Conservation (phyloP, 768 basidiomycete species). For the Suillus spraguei region DNA sequence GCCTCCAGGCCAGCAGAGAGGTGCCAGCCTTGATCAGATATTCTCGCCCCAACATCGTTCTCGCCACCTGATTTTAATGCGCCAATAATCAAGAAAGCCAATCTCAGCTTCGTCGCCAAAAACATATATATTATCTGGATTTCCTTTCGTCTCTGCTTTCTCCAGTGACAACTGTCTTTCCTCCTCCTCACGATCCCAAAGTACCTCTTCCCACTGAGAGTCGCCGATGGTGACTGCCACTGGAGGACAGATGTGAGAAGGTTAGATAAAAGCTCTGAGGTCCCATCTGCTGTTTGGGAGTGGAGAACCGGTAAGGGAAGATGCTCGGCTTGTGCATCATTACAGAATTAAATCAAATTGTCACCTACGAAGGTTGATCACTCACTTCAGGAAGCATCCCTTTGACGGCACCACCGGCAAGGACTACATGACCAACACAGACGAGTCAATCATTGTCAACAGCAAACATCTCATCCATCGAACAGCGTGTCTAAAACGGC, state of each 20-base stretch:
- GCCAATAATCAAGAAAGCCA: conserved; percentile 79
- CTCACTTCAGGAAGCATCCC: conserved; percentile 85
- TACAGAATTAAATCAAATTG: neutral
- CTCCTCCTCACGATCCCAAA: conserved; percentile 75
- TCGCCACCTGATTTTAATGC: conserved; percentile 70
- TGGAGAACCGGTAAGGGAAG: conserved; percentile 73
- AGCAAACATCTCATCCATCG: no score
- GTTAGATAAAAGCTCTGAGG: conserved; percentile 74
- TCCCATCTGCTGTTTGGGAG: conserved; percentile 64
- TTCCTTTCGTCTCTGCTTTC: conserved; percentile 20
- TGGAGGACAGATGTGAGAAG: conserved; percentile 72
- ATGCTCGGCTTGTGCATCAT: conserved; percentile 69
- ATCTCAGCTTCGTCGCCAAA: conserved; percentile 67
- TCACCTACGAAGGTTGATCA: conserved; percentile 1
- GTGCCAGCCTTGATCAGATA: conserved; percentile 83
- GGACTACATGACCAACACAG: conserved; percentile 73
- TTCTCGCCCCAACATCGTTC: conserved; percentile 75
- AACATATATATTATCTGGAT: conserved; percentile 59
- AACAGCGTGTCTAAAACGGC: no score
- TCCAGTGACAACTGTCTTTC: conserved; percentile 34
- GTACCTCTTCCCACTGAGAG: no score
- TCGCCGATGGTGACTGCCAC: conserved; percentile 79
- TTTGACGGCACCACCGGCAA: conserved; percentile 73
- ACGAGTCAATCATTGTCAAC: conserved; percentile 86
- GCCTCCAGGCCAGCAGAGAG: conserved; percentile 1